Conservation (phyloP, 345 rosid genomes). For the Populus davidiana region DNA sequence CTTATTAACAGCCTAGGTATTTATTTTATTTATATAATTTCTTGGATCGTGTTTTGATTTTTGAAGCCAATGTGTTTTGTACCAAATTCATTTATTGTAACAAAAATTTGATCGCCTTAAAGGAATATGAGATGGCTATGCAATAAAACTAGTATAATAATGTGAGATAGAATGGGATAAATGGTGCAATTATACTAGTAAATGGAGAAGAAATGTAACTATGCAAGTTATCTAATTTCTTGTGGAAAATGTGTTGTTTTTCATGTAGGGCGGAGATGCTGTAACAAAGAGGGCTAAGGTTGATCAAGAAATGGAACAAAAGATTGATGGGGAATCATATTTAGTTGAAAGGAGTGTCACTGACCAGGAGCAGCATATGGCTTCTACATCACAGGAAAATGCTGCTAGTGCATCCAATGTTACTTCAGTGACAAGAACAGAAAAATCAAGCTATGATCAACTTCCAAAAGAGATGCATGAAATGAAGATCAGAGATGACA, state of each 20-base stretch:
- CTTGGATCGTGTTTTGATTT: background rate
- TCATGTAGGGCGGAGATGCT: constrained; percentile 63
- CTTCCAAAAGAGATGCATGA: constrained; percentile 62
- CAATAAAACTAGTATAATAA: background rate
- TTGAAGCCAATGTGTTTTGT: background rate
- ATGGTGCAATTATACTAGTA: background rate
- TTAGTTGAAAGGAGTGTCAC: constrained; percentile 45
- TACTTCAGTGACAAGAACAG: constrained; percentile 31
- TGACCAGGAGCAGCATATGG: constrained; percentile 51
- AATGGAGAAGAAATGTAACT: background rate
- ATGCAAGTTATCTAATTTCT: background rate
- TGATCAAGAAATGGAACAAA: constrained; percentile 52
- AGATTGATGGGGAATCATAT: constrained; percentile 32
- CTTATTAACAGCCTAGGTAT: background rate
- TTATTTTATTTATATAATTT: background rate
- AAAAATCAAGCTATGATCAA: constrained; percentile 48
- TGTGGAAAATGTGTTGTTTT: background rate
- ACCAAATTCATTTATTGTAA: no score
- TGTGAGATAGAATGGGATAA: background rate
- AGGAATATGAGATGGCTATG: background rate
- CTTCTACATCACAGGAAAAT: constrained; percentile 48
- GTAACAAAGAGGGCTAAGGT: constrained; percentile 68
- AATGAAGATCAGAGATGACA: constrained; percentile 61
- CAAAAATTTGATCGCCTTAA: background rate
- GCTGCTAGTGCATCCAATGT: constrained; percentile 52